These are phyloP conservation scores for Brettanomyces naardenensis DNA, from an alignment of 805 yeast genomes.

Conservation along the genomic window DNA sequence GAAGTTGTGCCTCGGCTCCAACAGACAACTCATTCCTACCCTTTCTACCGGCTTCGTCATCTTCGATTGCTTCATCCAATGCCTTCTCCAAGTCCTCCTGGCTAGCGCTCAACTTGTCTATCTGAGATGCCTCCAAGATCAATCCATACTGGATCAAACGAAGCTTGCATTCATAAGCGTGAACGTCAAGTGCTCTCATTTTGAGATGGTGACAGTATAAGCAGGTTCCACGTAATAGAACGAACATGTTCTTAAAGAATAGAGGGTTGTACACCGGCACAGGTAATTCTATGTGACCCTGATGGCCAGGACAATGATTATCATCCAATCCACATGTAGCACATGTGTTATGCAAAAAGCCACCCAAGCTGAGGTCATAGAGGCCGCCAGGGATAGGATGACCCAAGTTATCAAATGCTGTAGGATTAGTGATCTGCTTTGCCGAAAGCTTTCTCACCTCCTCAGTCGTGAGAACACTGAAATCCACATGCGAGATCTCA, in stretches of 20 bases:
- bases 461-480: constrained; percentile 71
- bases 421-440: constrained; percentile 91
- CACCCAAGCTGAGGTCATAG: constrained; percentile 93
- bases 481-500: constrained; percentile 86
- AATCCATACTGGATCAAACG: constrained; percentile 83
- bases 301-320: constrained; percentile 93
- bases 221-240: constrained; percentile 77
- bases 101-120: constrained; percentile 51
- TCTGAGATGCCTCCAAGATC: constrained; percentile 63
- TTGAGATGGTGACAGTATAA: constrained; percentile 85
- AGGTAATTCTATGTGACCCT: constrained; percentile 96
- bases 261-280: constrained; percentile 92
- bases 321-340: constrained; percentile 95
- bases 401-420: constrained; percentile 92
- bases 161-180: constrained; percentile 70
- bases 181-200: constrained; percentile 60
- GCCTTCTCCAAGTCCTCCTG: constrained; percentile 21
- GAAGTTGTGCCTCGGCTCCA: constrained; percentile 33
- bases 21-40: constrained; percentile 15
- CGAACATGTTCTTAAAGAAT: constrained; percentile 86
- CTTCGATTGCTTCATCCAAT: constrained; percentile 36
- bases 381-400: constrained; percentile 93
- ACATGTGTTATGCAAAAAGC: constrained; percentile 82
- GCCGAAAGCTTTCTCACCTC: constrained; percentile 87
- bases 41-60: constrained; percentile 26